Percentiles rank a stretch among this genome's conserved stretches.
These are phyloP conservation scores for Cardamine chenopodiifolia DNA, from an alignment of 345 rosid species.

Conservation along the genomic window DNA sequence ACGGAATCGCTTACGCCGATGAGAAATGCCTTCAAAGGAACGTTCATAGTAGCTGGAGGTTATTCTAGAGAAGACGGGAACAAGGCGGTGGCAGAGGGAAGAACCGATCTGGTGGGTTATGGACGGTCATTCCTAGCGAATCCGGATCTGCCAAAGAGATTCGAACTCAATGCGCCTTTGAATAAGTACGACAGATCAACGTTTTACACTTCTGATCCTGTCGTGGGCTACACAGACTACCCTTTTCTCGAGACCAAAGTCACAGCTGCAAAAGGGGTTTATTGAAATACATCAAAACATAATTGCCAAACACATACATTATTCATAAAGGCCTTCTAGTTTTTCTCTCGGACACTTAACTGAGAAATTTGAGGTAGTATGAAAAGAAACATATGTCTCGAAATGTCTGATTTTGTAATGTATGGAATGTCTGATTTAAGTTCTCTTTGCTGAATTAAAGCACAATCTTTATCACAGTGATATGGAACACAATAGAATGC, in stretches of 20 bases:
- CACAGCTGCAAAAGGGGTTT: not conserved
- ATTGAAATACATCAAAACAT: not conserved
- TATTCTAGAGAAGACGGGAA: slow-evolving; percentile 56
- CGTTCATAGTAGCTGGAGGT: slow-evolving; percentile 66
- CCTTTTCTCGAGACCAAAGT: slow-evolving; percentile 54
- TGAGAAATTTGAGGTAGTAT: no score
- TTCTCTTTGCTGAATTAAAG: not conserved
- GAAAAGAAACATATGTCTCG: no score
- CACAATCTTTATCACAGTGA: not conserved
- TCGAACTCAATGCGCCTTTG: slow-evolving; percentile 56
- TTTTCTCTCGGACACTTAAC: no score
- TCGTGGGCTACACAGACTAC: slow-evolving; percentile 67
- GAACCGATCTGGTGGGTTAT: slow-evolving; percentile 57
- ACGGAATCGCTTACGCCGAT: slow-evolving; percentile 49
- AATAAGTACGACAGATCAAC: slow-evolving; percentile 54
- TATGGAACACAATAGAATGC: not conserved
- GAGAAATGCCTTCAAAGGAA: slow-evolving; percentile 65
- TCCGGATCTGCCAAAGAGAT: slow-evolving; percentile 68
- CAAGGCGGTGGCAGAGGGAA: slow-evolving; percentile 48
- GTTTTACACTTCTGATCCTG: slow-evolving; percentile 48
- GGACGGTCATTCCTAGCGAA: slow-evolving; percentile 65
- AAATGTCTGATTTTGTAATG: no score
- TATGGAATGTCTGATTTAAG: not conserved
- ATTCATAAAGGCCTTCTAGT: no score
- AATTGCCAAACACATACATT: not conserved